phyloP scores from a whole-genome alignment of 1,139 yeast species.

The Geotrichum reessii region DNA sequence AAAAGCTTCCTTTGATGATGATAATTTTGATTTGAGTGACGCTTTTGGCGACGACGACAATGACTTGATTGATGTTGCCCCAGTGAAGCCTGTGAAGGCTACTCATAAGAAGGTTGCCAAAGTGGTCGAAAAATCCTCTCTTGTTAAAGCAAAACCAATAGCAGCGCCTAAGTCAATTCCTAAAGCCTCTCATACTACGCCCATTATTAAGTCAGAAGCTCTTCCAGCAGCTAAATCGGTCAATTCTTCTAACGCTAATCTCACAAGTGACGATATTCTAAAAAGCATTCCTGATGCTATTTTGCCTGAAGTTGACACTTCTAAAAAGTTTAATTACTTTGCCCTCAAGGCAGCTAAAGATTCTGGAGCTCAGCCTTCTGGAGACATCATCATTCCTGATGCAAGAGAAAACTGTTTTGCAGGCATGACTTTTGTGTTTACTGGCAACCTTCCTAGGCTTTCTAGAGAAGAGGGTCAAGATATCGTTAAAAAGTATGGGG shows the following conservation, averaged over 20 bases:
- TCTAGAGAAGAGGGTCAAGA: constrained; percentile 72
- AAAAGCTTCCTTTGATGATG: not conserved
- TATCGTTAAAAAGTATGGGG: constrained; percentile 82
- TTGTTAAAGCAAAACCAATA: constrained; percentile 5
- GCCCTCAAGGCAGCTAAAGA: constrained; percentile 33
- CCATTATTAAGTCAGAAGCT: constrained; percentile 1
- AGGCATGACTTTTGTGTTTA: constrained; percentile 88
- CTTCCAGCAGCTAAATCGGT: constrained; percentile 3
- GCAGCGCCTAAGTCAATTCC: constrained; percentile 4
- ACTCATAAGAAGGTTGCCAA: constrained; percentile 9
- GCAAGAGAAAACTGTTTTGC: constrained; percentile 78
- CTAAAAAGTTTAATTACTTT: constrained; percentile 51
- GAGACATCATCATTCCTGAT: constrained; percentile 49
- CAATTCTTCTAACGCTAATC: constrained; percentile 1
- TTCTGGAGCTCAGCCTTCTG: constrained; percentile 32
- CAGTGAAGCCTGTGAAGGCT: constrained; percentile 20
- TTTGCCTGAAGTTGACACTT: constrained; percentile 51
- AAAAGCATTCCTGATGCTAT: constrained; percentile 63
- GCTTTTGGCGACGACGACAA: constrained; percentile 14
- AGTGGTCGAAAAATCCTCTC: not conserved
- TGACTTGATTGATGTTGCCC: constrained; percentile 18
- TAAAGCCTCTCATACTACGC: not conserved
- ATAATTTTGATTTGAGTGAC: constrained; percentile 13
- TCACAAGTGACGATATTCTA: constrained; percentile 51
- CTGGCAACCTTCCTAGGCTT: constrained; percentile 78